A percentile compares a stretch with the other conserved stretches of the same genome.
phyloP scores from a whole-genome alignment of 768 basidiomycete species.

The Suillus discolor region DNA sequence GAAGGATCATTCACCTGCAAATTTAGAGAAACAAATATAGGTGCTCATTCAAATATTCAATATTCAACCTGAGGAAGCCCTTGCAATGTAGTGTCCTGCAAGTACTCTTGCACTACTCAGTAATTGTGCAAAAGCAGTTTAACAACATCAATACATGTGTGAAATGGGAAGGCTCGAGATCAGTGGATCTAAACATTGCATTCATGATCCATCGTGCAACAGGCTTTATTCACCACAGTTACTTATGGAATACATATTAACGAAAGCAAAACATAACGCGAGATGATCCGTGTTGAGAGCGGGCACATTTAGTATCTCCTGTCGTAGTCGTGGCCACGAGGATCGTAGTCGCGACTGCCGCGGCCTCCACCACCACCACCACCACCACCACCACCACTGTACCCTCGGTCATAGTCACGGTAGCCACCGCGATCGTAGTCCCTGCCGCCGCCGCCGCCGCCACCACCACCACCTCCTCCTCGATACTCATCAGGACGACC shows the following conservation, averaged over 20 bases:
- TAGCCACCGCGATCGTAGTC: constrained; percentile 32
- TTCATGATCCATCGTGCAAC: neutral
- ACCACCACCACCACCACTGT: constrained; percentile 45
- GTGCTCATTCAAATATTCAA: no score
- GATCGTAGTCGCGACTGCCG: constrained; percentile 40
- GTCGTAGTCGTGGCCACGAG: constrained; percentile 35
- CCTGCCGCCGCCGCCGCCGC: constrained; percentile 31
- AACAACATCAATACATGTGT: neutral
- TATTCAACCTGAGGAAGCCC: neutral
- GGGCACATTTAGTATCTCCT: constrained; percentile 24
- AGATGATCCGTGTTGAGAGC: constrained; percentile 24
- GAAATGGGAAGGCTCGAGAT: neutral
- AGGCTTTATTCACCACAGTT: constrained; percentile 6
- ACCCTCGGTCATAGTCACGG: constrained; percentile 37
- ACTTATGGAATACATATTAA: constrained; percentile 7
- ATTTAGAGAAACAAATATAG: no score
- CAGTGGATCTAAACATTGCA: neutral
- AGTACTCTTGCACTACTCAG: neutral
- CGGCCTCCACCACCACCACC: constrained; percentile 42
- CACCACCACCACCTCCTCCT: constrained; percentile 42
- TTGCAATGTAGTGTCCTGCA: no score
- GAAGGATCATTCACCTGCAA: no score
- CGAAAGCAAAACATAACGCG: constrained; percentile 6
- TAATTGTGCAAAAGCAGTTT: neutral
- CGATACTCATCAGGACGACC: constrained; percentile 47